Percentiles rank a stretch among this genome's conserved stretches.
phyloP scores from a whole-genome alignment of 129 eudicot species.

The Calendula officinalis region DNA sequence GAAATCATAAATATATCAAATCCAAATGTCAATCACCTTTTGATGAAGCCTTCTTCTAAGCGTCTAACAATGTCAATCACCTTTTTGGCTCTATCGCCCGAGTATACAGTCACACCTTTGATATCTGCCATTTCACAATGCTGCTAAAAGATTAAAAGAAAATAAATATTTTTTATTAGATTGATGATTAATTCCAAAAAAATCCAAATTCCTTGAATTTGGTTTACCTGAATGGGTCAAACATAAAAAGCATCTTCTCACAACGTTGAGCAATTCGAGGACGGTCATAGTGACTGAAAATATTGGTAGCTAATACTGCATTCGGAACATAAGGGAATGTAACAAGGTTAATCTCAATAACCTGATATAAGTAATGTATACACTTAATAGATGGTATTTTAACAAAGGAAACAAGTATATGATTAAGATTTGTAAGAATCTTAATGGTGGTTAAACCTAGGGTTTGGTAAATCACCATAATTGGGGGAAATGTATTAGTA shows the following conservation, averaged over 20 bases:
- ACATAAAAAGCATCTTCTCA: constrained; percentile 97
- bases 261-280: constrained; percentile 97
- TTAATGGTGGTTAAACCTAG: too few relatives aligned
- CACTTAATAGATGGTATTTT: too few relatives aligned
- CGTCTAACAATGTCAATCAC: too few relatives aligned
- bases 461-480: too few relatives aligned
- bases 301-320: constrained; percentile 94
- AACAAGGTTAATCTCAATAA: constrained; percentile 92
- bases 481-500: too few relatives aligned
- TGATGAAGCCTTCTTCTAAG: too few relatives aligned
- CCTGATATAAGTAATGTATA: too few relatives aligned
- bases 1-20: too few relatives aligned
- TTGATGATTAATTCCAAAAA: constrained; percentile 3
- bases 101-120: constrained; percentile 94
- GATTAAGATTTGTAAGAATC: too few relatives aligned
- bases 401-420: too few relatives aligned
- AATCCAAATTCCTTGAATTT: not conserved
- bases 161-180: too few relatives aligned
- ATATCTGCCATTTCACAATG: constrained; percentile 87
- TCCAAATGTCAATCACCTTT: too few relatives aligned
- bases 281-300: constrained; percentile 97
- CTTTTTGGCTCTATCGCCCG: constrained; percentile 89
- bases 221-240: constrained; percentile 84
- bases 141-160: constrained; percentile 40
- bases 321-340: constrained; percentile 98